Percentiles rank a stretch among this genome's conserved stretches.
These are phyloP conservation scores for Codiaeum variegatum DNA, from an alignment of 441 rosid species.

Conservation along the genomic window DNA sequence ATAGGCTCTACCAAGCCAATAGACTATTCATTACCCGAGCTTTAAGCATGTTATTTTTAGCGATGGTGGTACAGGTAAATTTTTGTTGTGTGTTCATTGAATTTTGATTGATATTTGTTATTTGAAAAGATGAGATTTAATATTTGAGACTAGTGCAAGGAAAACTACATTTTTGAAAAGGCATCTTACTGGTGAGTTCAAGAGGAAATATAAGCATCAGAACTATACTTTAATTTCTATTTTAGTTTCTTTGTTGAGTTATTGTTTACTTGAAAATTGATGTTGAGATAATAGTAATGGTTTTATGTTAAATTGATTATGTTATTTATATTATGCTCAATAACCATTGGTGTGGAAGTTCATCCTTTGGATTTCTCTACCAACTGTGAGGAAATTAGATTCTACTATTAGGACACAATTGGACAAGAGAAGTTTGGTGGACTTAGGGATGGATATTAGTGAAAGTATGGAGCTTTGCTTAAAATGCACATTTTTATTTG, in stretches of 20 bases:
- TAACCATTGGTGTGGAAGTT: slow-evolving; percentile 68
- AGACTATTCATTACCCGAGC: slow-evolving; percentile 51
- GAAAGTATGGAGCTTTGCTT: neutral
- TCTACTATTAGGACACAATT: slow-evolving; percentile 64
- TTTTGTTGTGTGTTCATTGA: neutral
- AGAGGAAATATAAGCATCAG: slow-evolving; percentile 57
- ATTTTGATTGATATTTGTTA: neutral
- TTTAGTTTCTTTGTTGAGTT: neutral
- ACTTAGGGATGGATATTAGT: slow-evolving; percentile 65
- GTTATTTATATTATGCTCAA: slow-evolving; percentile 22
- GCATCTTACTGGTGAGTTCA: slow-evolving; percentile 57
- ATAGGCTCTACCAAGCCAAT: slow-evolving; percentile 54
- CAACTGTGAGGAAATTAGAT: slow-evolving; percentile 47
- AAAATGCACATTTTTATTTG: neutral
- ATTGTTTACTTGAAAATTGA: neutral
- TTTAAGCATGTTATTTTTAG: slow-evolving; percentile 63
- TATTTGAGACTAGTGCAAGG: slow-evolving; percentile 24
- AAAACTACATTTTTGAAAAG: slow-evolving; percentile 57
- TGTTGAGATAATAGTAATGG: neutral
- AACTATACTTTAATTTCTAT: neutral
- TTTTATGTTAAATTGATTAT: too few species aligned
- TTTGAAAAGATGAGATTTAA: neutral
- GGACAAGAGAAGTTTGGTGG: slow-evolving; percentile 71
- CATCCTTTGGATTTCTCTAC: slow-evolving; percentile 63
- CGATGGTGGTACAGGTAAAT: slow-evolving; percentile 56